Base-by-base conservation (phyloP, 208 protist genomes). In the Trypanosomatidae sp. region DNA sequence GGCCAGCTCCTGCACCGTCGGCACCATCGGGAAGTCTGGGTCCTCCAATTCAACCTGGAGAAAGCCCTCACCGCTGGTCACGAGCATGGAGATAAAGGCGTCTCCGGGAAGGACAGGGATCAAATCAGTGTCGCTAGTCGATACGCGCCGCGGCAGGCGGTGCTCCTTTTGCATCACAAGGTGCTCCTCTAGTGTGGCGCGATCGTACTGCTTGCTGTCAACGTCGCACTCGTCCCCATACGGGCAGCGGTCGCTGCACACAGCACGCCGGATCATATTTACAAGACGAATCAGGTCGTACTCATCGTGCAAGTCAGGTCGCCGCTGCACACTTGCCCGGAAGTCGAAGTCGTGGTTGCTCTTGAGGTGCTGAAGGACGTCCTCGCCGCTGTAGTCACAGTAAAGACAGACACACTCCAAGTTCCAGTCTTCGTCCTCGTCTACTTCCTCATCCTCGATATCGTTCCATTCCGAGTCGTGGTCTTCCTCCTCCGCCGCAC, bases 21-120 rank as follows among this genome's bases (percentile, higher is more conserved):
- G 89, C 59, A 92, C 87, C 87, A 96, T 91, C 17, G 91, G 89
- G 70, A 88, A 96, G 52, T 94, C 91, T 0, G 81, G 82, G n/a
- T 91, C 91, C 22, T 71, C 84, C 41, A 81, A 69, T 36, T 86
- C 84, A 12, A 66, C 53, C 3, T 44, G 72, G 17, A 92, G 60
- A 49, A 90, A 86, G 19, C 88, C 76, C 39, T 80, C 85, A 33
- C 79, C 87, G 19, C 74, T 69, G 1, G 87, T 81, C 28, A 93
- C 79, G 2, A 95, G 73, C 69, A 87, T 84, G 4, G 91, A 95
- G 22, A 95, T 82, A 60, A 95, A 87, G 9, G 85, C 81, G 66
- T 95, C 91, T 1, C 85, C 91, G 0, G 77, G 77, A 22, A 95
- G 52, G 10, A 88, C 71, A 0, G 91, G 91, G 66, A 91, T 82